Evolutionary conservation across 345 rosid genomes (phyloP).

Genomic region (Aquilaria sinensis): DNA sequence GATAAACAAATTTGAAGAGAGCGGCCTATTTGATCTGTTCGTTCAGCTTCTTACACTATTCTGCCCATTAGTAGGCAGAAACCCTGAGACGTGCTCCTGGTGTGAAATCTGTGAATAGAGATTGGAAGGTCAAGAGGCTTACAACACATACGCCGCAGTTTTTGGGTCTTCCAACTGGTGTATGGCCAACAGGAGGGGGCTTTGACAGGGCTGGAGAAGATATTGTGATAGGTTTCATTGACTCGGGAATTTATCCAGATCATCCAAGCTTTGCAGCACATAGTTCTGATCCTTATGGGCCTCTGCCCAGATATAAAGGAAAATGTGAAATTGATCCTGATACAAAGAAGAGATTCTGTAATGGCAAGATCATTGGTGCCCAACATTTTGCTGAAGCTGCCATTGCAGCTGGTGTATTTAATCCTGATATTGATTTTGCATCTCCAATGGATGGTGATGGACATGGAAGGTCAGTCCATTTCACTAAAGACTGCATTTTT

Average conservation of each 20-base stretch:
- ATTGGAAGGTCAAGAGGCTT: conserved; percentile 94
- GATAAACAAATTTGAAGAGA: too few species aligned
- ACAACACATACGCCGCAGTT: conserved; percentile 98
- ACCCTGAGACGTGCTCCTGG: conserved; percentile 64
- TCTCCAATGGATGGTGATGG: conserved; percentile 99
- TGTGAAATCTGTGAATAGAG: conserved; percentile 85
- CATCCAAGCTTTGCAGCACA: conserved; percentile 89
- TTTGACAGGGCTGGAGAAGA: conserved; percentile 92
- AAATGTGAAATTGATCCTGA: conserved; percentile 86
- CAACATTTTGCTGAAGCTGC: conserved; percentile 98
- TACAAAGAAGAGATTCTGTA: conserved; percentile 64
- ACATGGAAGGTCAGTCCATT: conserved; percentile 76
- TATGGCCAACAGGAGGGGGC: conserved; percentile 99
- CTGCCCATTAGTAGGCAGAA: conserved; percentile 84
- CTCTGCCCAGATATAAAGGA: conserved; percentile 82
- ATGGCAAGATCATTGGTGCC: conserved; percentile 98
- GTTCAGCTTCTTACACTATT: conserved; percentile 32
- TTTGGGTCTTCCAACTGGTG: conserved; percentile 95
- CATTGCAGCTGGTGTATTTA: conserved; percentile 84
- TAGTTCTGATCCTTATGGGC: conserved; percentile 66
- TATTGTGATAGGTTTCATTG: conserved; percentile 90
- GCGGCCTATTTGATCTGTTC: neutral
- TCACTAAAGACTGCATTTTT: neutral
- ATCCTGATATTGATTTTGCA: conserved; percentile 81
- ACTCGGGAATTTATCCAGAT: conserved; percentile 88